Percentiles rank a stretch among this genome's conserved stretches.
These are phyloP conservation scores for Daldinia grandis DNA, from an alignment of 495 filamentous ascomycete genomes.

Conservation along the genomic window DNA sequence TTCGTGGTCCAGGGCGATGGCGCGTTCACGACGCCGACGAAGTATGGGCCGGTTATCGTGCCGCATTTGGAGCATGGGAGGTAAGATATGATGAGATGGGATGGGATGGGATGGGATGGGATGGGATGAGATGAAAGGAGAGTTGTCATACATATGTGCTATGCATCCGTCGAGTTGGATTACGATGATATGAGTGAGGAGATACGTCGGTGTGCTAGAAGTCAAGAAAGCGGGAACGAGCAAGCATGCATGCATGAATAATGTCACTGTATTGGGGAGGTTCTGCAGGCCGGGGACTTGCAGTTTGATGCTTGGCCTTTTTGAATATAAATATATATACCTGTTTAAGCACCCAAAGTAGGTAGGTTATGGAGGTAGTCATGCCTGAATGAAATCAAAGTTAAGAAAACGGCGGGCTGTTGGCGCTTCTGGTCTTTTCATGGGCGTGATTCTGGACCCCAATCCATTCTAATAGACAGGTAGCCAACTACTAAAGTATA, in stretches of 20 bases:
- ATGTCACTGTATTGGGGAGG: background rate
- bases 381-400: constrained; percentile 31
- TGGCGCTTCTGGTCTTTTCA: background rate
- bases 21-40: constrained; percentile 77
- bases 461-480: too few species aligned
- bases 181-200: background rate
- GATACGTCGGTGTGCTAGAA: background rate
- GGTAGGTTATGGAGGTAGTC: constrained; percentile 16
- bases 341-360: background rate
- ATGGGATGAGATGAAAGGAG: background rate
- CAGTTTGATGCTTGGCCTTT: background rate
- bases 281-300: constrained; percentile 1
- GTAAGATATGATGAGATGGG: constrained; percentile 30
- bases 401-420: constrained; percentile 7
- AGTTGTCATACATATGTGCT: background rate
- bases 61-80: constrained; percentile 88
- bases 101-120: background rate
- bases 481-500: background rate
- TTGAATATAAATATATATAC: background rate
- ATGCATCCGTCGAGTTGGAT: background rate
- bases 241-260: background rate
- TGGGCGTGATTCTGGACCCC: too few species aligned
- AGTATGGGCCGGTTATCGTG: constrained; percentile 97
- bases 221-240: background rate
- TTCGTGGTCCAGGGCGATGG: constrained; percentile 97